A percentile compares a stretch with the other conserved stretches of the same genome.
Evolutionary conservation across 768 basidiomycete genomes (phyloP).

Genomic region (Xerocomellus intermedius): DNA sequence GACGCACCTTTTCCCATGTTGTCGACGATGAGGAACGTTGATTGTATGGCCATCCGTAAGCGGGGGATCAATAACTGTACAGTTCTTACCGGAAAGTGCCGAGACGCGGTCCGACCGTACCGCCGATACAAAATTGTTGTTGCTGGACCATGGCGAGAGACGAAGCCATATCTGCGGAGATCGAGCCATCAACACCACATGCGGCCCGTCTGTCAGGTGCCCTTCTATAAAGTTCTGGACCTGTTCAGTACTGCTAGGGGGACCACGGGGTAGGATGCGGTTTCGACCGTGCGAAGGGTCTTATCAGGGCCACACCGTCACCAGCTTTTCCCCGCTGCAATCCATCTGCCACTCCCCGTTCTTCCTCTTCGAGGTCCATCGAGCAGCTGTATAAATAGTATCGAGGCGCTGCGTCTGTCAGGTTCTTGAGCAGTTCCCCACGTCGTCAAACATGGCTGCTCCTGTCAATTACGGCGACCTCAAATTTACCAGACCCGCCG

Average conservation of each 20-base stretch:
- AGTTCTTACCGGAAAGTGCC: constrained; percentile 38
- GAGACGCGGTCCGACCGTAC: background rate
- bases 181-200: too few species aligned
- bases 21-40: constrained; percentile 48
- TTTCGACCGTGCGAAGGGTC: too few species aligned
- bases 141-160: too few species aligned
- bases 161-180: too few species aligned
- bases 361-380: background rate
- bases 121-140: too few species aligned
- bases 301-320: constrained; percentile 1
- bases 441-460: constrained; percentile 15
- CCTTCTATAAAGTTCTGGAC: too few species aligned
- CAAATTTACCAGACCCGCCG: constrained; percentile 36
- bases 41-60: constrained; percentile 27
- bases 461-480: constrained; percentile 32
- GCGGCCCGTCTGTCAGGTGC: too few species aligned
- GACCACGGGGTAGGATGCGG: too few species aligned
- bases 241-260: too few species aligned
- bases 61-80: constrained; percentile 36
- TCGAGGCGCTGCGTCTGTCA: background rate
- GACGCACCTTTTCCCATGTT: constrained; percentile 73
- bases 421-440: background rate
- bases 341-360: background rate
- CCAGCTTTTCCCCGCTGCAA: constrained; percentile 11
- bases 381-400: constrained; percentile 1